Base-by-base conservation (phyloP, 129 eudicot species). In the Tagetes patula region DNA sequence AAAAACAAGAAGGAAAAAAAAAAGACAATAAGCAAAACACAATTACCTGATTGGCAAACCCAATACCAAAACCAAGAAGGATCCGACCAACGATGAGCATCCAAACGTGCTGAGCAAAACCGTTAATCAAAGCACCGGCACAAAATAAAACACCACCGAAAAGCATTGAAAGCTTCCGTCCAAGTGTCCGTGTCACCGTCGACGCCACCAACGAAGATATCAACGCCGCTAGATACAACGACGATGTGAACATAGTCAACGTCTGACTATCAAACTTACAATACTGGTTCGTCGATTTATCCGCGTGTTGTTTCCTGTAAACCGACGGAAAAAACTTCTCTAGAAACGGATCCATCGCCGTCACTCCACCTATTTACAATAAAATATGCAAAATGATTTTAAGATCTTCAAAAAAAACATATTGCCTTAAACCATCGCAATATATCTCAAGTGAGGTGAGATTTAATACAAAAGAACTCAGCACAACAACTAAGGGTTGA, bases 21-120 rank as follows among this genome's bases (percentile, higher is more conserved):
- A 7, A 12, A 40, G 2, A 74, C 36, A 37, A 61, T 3, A 4
- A n/a, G 0, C 56, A 34, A 6, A 1, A 55, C 27, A 20, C 27
- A 20, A 27, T 47, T 77, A 92, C 98, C 98, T 92, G 98, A 85
- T 89, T 89, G 68, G 98, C 96, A 48, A 89, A 92, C 42, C 98
- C 98, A 13, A 92, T 86, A 58, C 98, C 98, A 36, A 89, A 89
- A 60, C 98, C 98, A 4, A 92, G 89, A 4, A 92, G 76, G 73
- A 92, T 92, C 43, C 98, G 96, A 73, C 98, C 98, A 52, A 89
- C 76, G 46, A 89, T 89, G 4, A 92, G 90, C 98, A 92, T 92
- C 86, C 87, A 84, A 9, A 92, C 91, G 1, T 49, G 45, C 36
- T 85, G 69, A 3, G 98, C 98, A 30, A 89, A 76, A 53, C 89